phyloP scores from a whole-genome alignment of 75 land plant species.

The Pinus tabuliformis region DNA sequence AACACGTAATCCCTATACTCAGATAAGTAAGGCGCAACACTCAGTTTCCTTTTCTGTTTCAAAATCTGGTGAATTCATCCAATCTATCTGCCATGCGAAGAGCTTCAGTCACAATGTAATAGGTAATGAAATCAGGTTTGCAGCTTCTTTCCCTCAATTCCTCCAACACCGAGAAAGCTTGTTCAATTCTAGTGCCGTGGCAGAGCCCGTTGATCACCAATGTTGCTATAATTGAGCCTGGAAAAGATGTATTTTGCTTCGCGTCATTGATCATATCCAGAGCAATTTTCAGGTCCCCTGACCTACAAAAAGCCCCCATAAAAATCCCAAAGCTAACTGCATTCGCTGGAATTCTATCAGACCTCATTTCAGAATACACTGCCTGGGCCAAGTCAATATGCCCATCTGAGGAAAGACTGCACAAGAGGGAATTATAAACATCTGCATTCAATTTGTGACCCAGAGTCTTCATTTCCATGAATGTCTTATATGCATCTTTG shows the following conservation, averaged over 20 bases:
- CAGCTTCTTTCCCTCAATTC: conserved; percentile 47
- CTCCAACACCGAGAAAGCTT: conserved; percentile 45
- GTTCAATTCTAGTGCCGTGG: conserved; percentile 15
- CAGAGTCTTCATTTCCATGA: conserved; percentile 4
- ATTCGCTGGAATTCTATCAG: conserved; percentile 18
- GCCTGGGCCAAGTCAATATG: conserved; percentile 17
- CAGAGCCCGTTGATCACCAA: conserved; percentile 59
- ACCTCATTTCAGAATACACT: conserved; percentile 46
- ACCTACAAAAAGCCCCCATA: conserved; percentile 16
- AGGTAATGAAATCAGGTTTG: conserved; percentile 76
- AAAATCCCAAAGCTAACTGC: conserved; percentile 55
- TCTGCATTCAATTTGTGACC: conserved; percentile 12
- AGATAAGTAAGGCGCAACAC: conserved; percentile 57
- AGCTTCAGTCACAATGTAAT: conserved; percentile 48
- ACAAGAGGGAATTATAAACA: conserved; percentile 41
- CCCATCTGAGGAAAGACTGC: conserved; percentile 45
- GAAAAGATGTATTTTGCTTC: conserved; percentile 13
- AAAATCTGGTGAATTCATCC: conserved; percentile 32
- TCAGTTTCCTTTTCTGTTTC: conserved; percentile 66
- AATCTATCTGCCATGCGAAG: conserved; percentile 16
- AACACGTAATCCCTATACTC: conserved; percentile 53
- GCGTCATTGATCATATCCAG: conserved; percentile 31
- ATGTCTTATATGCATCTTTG: conserved; percentile 5
- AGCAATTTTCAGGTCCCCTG: conserved; percentile 14
- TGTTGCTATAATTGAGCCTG: conserved; percentile 56